A percentile compares a stretch with the other conserved stretches of the same genome.
Conservation (phyloP, 2,329 filamentous ascomycete species). For the Paraconiothyrium sp. region DNA sequence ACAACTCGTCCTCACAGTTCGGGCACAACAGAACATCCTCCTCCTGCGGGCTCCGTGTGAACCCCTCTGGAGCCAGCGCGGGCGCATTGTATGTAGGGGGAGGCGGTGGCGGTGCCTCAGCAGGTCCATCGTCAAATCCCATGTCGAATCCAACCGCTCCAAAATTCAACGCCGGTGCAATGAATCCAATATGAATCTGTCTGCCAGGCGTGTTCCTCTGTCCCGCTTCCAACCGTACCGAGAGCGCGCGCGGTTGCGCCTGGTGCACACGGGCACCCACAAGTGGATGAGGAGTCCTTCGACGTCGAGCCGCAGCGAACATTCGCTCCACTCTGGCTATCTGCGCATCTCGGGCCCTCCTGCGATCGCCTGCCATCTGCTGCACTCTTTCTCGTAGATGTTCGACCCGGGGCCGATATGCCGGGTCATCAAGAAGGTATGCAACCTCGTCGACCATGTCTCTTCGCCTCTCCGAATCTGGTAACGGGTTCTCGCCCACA, state of each 20-base stretch:
- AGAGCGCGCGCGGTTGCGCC: slow-evolving; percentile 1
- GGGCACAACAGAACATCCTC: slow-evolving; percentile 83
- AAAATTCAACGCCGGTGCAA: slow-evolving; percentile 51
- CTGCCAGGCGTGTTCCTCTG: slow-evolving; percentile 16
- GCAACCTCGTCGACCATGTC: slow-evolving; percentile 24
- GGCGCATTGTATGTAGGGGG: slow-evolving; percentile 69
- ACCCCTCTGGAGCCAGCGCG: slow-evolving; percentile 74
- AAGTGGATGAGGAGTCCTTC: background rate
- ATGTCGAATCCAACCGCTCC: slow-evolving; percentile 56
- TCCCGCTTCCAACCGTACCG: background rate
- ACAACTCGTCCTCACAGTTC: slow-evolving; percentile 84
- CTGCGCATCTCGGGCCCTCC: background rate
- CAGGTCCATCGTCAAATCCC: slow-evolving; percentile 34
- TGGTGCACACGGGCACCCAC: background rate
- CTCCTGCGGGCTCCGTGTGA: slow-evolving; percentile 78
- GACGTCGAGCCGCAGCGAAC: background rate
- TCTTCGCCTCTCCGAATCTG: slow-evolving; percentile 32
- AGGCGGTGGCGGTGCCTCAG: slow-evolving; percentile 35
- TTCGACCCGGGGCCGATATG: slow-evolving; percentile 6
- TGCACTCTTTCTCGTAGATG: slow-evolving; percentile 13
- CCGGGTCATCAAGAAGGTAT: slow-evolving; percentile 30
- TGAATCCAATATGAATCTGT: slow-evolving; percentile 36
- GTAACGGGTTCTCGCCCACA: slow-evolving; percentile 33
- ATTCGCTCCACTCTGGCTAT: slow-evolving; percentile 6
- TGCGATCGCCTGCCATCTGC: background rate